A percentile compares a stretch with the other conserved stretches of the same genome.
Conservation (phyloP, 2,329 filamentous ascomycete species). For the Macrophomina pseudophaseolina region DNA sequence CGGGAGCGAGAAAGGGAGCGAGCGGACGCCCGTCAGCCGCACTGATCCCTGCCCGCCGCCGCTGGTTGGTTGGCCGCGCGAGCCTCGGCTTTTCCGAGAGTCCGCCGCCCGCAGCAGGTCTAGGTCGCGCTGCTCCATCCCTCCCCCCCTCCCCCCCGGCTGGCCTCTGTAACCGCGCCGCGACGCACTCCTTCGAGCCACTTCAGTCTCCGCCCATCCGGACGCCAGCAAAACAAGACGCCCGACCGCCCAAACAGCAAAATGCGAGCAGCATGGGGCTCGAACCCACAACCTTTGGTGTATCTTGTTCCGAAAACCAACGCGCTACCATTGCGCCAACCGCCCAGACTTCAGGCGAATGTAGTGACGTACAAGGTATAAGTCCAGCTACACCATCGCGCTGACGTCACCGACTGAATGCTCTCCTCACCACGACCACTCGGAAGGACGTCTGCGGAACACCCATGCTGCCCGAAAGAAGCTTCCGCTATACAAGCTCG, state of each 20-base stretch:
- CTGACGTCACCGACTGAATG: conserved; percentile 3
- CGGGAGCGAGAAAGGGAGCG: background rate
- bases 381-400: rapidly evolving
- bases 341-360: background rate
- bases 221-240: conserved; percentile 6
- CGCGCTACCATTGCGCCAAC: conserved; percentile 37
- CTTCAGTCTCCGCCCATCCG: background rate
- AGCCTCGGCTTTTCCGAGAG: conserved; percentile 11
- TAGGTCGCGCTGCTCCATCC: background rate
- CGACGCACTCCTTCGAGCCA: background rate
- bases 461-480: background rate
- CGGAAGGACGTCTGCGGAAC: background rate
- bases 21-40: background rate
- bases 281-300: conserved; percentile 37
- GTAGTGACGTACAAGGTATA: rapidly evolving
- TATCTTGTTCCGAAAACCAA: conserved; percentile 33
- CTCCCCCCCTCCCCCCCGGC: too few relatives aligned
- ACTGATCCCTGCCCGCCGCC: background rate
- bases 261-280: conserved; percentile 32
- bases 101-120: background rate
- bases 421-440: background rate
- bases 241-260: background rate
- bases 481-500: background rate
- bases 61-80: background rate
- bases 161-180: background rate